Conservation (phyloP, 352 stramenopile species). For the Globisporangium mamillatum region DNA sequence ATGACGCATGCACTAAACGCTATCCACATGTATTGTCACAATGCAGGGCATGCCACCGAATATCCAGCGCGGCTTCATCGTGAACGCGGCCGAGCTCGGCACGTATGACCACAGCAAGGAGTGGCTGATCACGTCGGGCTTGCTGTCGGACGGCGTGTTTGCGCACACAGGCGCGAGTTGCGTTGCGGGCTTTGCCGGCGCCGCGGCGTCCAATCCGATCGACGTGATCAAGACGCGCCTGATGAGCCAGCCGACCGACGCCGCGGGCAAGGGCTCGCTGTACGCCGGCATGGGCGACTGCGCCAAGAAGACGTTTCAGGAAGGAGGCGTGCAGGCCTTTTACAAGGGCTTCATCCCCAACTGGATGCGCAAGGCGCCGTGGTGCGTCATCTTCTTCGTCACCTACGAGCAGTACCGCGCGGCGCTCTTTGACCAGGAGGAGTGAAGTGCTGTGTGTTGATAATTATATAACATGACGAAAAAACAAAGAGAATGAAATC, state of each 20-base stretch:
- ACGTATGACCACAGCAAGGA: slow-evolving; percentile 89
- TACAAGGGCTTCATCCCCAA: slow-evolving; percentile 88
- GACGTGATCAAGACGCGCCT: slow-evolving; percentile 85
- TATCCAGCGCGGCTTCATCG: slow-evolving; percentile 83
- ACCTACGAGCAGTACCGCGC: slow-evolving; percentile 81
- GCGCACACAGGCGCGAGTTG: slow-evolving; percentile 74
- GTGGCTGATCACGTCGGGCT: slow-evolving; percentile 57
- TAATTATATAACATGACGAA: slow-evolving; percentile 5
- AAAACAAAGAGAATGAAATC: background rate
- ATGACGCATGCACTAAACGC: background rate
- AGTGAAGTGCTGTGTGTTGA: slow-evolving; percentile 12
- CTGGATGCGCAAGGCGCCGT: slow-evolving; percentile 86
- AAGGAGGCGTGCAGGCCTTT: slow-evolving; percentile 63
- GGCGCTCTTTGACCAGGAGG: slow-evolving; percentile 26
- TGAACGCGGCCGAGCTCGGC: slow-evolving; percentile 82
- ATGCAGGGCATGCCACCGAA: slow-evolving; percentile 75
- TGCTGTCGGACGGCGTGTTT: slow-evolving; percentile 60
- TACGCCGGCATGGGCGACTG: slow-evolving; percentile 78
- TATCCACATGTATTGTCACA: background rate
- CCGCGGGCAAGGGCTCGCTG: slow-evolving; percentile 42
- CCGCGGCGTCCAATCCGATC: slow-evolving; percentile 70
- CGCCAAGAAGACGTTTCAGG: slow-evolving; percentile 59
- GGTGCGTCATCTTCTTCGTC: slow-evolving; percentile 87
- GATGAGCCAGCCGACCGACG: slow-evolving; percentile 77
- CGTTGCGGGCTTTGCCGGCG: slow-evolving; percentile 73